Conservation (phyloP, 2,329 filamentous ascomycete species). For the Stagonosporopsis tanaceti region DNA sequence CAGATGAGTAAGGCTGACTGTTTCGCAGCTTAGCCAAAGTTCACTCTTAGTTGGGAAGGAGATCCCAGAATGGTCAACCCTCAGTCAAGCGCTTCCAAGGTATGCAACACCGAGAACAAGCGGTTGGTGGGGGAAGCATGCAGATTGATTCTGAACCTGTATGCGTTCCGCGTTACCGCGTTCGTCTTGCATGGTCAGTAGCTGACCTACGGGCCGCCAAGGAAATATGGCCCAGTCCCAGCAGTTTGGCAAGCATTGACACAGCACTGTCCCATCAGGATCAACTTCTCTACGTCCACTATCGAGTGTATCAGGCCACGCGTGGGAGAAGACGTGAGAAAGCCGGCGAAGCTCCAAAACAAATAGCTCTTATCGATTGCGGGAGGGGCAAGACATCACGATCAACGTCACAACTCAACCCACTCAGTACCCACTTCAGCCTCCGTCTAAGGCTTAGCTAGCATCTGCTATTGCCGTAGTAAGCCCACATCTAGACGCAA, state of each 20-base stretch:
- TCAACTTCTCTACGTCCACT: background rate
- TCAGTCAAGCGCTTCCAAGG: background rate
- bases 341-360: slow-evolving; percentile 13
- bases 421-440: slow-evolving; percentile 27
- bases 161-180: slow-evolving; percentile 7
- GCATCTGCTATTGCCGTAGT: slow-evolving; percentile 26
- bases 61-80: background rate
- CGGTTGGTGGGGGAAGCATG: background rate
- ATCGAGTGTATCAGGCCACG: slow-evolving; percentile 7
- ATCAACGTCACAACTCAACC: slow-evolving; percentile 26
- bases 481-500: slow-evolving; percentile 30
- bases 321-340: slow-evolving; percentile 15
- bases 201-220: slow-evolving; percentile 4
- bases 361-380: slow-evolving; percentile 20
- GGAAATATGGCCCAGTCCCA: background rate
- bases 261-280: background rate
- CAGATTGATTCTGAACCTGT: background rate
- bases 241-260: background rate
- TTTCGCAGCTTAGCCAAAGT: background rate
- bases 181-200: slow-evolving; percentile 1
- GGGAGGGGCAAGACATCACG: slow-evolving; percentile 16
- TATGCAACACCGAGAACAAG: background rate
- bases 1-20: slow-evolving; percentile 16
- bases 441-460: slow-evolving; percentile 29
- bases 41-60: slow-evolving; percentile 1